phyloP scores from a whole-genome alignment of 1,284 basidiomycete species.

The Cystobasidium sp. region DNA sequence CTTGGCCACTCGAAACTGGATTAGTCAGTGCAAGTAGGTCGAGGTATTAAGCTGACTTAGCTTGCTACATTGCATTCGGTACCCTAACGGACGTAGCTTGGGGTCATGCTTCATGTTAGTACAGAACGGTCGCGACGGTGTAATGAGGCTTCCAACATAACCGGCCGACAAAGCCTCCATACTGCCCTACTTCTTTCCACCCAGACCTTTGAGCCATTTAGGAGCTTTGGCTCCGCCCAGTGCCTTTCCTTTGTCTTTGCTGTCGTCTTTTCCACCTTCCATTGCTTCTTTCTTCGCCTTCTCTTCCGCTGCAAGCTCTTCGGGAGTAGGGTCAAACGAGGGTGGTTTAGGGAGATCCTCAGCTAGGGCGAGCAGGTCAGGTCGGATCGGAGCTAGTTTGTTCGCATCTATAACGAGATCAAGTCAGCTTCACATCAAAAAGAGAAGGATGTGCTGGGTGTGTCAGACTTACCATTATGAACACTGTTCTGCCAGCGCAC shows the following conservation, averaged over 20 bases:
- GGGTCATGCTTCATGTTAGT: too few species aligned
- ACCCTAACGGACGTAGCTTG: too few species aligned
- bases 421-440: conserved; percentile 71
- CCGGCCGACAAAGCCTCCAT: background rate
- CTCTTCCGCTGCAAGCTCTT: conserved; percentile 20
- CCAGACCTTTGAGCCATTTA: conserved; percentile 70
- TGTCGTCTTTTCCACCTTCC: conserved; percentile 1
- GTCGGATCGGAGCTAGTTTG: conserved; percentile 67
- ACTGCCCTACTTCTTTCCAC: conserved; percentile 21
- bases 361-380: conserved; percentile 64
- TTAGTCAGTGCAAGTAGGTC: too few species aligned
- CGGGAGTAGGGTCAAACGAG: conserved; percentile 46
- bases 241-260: conserved; percentile 25
- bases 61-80: too few species aligned
- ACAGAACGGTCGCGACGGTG: too few species aligned
- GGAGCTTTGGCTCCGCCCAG: conserved; percentile 66
- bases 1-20: too few species aligned
- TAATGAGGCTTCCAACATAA: too few species aligned
- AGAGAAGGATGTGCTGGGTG: conserved; percentile 71
- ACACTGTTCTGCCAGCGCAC: conserved; percentile 76
- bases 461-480: conserved; percentile 67
- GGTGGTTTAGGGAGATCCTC: conserved; percentile 68
- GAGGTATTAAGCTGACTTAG: too few species aligned
- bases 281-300: conserved; percentile 8
- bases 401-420: conserved; percentile 21